phyloP scores from a whole-genome alignment of 352 stramenopile species.

The Globisporangium rhizosaccharum region DNA sequence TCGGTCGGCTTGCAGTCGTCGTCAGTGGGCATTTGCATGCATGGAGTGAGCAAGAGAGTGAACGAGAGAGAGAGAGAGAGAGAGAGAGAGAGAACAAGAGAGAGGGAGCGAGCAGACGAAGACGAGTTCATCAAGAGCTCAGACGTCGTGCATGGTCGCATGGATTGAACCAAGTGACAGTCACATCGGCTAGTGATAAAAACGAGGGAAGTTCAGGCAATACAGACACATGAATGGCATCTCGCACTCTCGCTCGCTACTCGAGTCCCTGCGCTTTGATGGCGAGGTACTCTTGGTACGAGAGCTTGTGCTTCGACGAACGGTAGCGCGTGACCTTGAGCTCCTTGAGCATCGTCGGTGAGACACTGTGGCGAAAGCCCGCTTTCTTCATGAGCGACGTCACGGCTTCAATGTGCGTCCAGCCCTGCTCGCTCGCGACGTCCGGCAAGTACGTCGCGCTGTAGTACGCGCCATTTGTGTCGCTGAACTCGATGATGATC shows the following conservation, averaged over 20 bases:
- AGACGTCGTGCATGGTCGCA: too few species aligned
- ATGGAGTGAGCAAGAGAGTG: background rate
- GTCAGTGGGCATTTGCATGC: too few species aligned
- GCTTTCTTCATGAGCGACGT: conserved; percentile 79
- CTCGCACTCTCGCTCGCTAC: conserved; percentile 3
- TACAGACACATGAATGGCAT: background rate
- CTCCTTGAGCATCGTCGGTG: conserved; percentile 40
- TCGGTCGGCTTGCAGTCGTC: too few species aligned
- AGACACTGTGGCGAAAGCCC: conserved; percentile 57
- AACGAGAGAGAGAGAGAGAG: background rate
- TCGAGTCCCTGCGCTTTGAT: conserved; percentile 34
- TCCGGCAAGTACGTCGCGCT: conserved; percentile 78
- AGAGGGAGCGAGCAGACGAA: too few species aligned
- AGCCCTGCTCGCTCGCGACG: conserved; percentile 69
- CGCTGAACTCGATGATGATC: conserved; percentile 78
- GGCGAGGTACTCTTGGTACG: conserved; percentile 73
- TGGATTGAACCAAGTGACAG: too few species aligned
- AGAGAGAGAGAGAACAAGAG: background rate
- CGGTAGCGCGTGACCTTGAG: conserved; percentile 78
- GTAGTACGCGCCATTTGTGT: conserved; percentile 41
- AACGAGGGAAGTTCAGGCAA: background rate
- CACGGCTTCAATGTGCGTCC: conserved; percentile 64
- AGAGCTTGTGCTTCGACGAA: conserved; percentile 79
- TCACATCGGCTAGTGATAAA: too few species aligned
- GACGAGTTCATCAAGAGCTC: too few species aligned